These are phyloP conservation scores for Eucalyptus pauciflora DNA, from an alignment of 345 rosid species.

Conservation along the genomic window DNA sequence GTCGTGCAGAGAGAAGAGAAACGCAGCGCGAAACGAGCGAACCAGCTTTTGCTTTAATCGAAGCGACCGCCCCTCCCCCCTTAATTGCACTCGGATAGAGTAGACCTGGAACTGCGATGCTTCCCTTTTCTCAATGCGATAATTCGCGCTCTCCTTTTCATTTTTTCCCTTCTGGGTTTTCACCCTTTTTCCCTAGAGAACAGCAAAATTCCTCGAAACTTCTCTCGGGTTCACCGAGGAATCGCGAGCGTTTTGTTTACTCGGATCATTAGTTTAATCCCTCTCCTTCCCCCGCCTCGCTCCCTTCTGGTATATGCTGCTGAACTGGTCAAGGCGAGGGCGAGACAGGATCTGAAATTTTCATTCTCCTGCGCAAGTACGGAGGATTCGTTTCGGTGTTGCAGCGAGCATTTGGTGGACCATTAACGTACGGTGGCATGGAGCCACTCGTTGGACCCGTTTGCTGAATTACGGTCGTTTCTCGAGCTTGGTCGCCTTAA, in stretches of 20 bases:
- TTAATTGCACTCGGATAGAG: background rate
- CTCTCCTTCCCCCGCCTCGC: background rate
- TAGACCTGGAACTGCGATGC: background rate
- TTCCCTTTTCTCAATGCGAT: background rate
- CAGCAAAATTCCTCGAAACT: background rate
- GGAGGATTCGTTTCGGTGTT: background rate
- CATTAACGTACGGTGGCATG: background rate
- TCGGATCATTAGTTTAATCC: background rate
- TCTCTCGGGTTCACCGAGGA: background rate
- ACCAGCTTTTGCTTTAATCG: conserved; percentile 53
- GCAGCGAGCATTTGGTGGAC: background rate
- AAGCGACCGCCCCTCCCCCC: background rate
- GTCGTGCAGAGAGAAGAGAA: background rate
- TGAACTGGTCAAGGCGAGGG: background rate
- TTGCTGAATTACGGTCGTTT: background rate
- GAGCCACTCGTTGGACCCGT: background rate
- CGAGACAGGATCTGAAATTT: background rate
- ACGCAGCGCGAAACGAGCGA: background rate
- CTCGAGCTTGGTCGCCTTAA: background rate
- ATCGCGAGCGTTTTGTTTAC: background rate
- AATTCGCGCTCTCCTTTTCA: background rate
- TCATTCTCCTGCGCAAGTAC: background rate
- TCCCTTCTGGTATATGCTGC: background rate
- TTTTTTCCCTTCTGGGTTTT: background rate
- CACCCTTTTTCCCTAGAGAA: background rate